Evolutionary conservation across 139 green algal species (phyloP).

Genomic region (Penium margaritaceum): DNA sequence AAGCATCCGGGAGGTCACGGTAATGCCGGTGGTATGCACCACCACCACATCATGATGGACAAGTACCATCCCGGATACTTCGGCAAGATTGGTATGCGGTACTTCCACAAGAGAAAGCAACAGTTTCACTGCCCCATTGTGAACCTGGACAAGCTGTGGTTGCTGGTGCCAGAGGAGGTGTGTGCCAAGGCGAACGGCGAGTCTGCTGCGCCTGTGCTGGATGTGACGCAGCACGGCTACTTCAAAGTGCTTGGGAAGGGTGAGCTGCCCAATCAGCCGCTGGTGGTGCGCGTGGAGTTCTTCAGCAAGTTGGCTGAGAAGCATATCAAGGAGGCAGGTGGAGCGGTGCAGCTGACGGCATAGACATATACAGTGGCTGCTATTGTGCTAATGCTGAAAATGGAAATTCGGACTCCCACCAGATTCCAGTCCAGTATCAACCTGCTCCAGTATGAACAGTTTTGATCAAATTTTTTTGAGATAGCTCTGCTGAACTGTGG

Average conservation of each 20-base stretch:
- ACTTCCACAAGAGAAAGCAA: conserved; percentile 95
- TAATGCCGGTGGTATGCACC: conserved; percentile 98
- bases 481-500: no score
- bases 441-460: no score
- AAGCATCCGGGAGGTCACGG: conserved; percentile 95
- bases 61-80: conserved; percentile 71
- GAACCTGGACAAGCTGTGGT: conserved; percentile 97
- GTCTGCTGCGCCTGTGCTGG: conserved; percentile 74
- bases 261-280: conserved; percentile 79
- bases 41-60: conserved; percentile 97
- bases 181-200: conserved; percentile 20
- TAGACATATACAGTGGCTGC: no score
- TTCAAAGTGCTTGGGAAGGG: conserved; percentile 88
- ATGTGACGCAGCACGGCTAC: conserved; percentile 88
- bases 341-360: conserved; percentile 70
- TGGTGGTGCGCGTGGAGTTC: conserved; percentile 96
- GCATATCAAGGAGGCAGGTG: conserved; percentile 95
- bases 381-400: no score
- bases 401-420: no score
- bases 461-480: no score
- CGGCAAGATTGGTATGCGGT: conserved; percentile 86
- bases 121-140: conserved; percentile 89
- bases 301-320: conserved; percentile 92
- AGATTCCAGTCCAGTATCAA: no score
- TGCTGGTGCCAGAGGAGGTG: conserved; percentile 72